phyloP scores from a whole-genome alignment of 2,329 filamentous ascomycete species.

The Colletotrichum phormii region DNA sequence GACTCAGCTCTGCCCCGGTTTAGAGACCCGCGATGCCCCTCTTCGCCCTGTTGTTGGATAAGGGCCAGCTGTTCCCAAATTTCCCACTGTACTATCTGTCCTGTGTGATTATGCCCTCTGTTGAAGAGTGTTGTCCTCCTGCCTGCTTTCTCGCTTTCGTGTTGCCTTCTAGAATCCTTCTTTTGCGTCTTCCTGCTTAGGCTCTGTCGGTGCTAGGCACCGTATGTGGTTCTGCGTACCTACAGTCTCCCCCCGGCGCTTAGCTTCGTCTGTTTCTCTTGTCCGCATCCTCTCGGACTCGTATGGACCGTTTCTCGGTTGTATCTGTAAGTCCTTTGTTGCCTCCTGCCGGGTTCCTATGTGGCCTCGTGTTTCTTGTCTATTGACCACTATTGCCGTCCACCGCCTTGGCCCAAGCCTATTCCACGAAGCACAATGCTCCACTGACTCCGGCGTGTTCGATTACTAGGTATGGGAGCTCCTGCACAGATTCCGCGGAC shows the following conservation, averaged over 20 bases:
- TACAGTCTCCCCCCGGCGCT: conserved; percentile 16
- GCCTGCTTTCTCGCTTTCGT: too few relatives aligned
- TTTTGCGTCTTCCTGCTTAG: too few relatives aligned
- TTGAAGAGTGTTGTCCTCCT: too few relatives aligned
- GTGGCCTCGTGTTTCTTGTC: conserved; percentile 6
- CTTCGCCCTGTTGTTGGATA: too few relatives aligned
- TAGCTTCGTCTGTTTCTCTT: conserved; percentile 12
- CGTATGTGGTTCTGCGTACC: conserved; percentile 23
- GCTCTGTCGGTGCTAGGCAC: too few relatives aligned
- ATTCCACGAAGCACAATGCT: conserved; percentile 5
- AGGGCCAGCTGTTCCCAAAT: too few relatives aligned
- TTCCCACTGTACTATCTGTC: too few relatives aligned
- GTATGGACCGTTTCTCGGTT: conserved; percentile 1
- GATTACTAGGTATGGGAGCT: conserved; percentile 23
- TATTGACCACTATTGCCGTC: conserved; percentile 9
- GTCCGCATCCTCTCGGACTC: conserved; percentile 18
- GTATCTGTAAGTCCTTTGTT: conserved; percentile 5
- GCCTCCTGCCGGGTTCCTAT: conserved; percentile 25
- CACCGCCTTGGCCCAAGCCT: not conserved
- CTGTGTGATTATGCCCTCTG: too few relatives aligned
- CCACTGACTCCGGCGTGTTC: not conserved
- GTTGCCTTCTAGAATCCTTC: too few relatives aligned
- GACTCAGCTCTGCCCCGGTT: too few relatives aligned
- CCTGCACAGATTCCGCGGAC: not conserved
- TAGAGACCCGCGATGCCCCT: too few relatives aligned